phyloP scores from a whole-genome alignment of 257 asterid species.

The Eucommia ulmoides region DNA sequence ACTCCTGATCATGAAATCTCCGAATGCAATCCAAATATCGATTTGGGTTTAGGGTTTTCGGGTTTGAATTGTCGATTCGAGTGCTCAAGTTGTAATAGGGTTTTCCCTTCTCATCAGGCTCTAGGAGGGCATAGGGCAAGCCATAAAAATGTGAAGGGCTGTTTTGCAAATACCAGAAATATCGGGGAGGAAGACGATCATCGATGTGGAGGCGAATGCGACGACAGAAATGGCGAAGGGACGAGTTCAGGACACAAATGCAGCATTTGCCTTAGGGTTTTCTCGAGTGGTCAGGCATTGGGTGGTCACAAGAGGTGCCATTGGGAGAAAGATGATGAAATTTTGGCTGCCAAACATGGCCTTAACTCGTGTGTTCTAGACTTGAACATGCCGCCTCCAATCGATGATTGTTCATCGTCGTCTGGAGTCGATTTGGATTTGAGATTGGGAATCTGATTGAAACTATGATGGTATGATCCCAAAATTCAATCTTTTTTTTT shows the following conservation, averaged over 20 bases:
- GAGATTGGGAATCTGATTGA: slow-evolving; percentile 45
- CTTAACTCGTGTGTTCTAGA: slow-evolving; percentile 16
- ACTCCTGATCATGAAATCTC: background rate
- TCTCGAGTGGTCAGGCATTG: slow-evolving; percentile 64
- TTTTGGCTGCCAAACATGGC: slow-evolving; percentile 8
- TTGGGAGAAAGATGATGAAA: slow-evolving; percentile 39
- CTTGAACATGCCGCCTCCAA: slow-evolving; percentile 23
- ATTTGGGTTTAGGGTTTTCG: slow-evolving; percentile 1
- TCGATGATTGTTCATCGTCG: slow-evolving; percentile 14
- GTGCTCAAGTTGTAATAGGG: slow-evolving; percentile 80
- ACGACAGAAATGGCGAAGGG: background rate
- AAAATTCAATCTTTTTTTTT: too few species aligned
- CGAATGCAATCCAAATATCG: background rate
- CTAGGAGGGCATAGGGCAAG: slow-evolving; percentile 77
- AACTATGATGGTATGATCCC: background rate
- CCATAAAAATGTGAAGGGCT: slow-evolving; percentile 84
- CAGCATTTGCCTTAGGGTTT: slow-evolving; percentile 53
- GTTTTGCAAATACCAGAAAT: slow-evolving; percentile 51
- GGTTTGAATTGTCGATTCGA: slow-evolving; percentile 28
- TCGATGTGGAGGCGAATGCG: slow-evolving; percentile 3
- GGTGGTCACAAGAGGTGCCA: slow-evolving; percentile 88
- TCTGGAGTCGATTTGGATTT: slow-evolving; percentile 29
- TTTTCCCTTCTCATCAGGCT: slow-evolving; percentile 75
- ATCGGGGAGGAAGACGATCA: slow-evolving; percentile 16
- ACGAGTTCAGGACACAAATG: slow-evolving; percentile 37